A percentile compares a stretch with the other conserved stretches of the same genome.
phyloP scores from a whole-genome alignment of 1,284 basidiomycete genomes.

The Mycena sp. region DNA sequence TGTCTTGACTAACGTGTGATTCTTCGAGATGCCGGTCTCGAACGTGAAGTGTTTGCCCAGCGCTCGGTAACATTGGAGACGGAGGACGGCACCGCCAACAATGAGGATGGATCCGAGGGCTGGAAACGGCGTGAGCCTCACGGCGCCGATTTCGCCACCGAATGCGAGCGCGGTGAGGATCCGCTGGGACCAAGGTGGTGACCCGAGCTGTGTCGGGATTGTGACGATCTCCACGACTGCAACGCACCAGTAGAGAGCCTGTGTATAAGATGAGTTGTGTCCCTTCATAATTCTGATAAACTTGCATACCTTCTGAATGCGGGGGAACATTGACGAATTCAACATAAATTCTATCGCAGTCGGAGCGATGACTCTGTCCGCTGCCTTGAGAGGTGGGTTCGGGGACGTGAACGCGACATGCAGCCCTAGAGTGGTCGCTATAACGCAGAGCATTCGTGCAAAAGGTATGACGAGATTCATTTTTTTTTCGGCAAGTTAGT shows the following conservation, averaged over 20 bases:
- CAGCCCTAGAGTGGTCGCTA: slow-evolving; percentile 3
- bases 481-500: no score
- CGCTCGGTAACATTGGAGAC: slow-evolving; percentile 32
- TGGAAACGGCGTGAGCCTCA: slow-evolving; percentile 10
- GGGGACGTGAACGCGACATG: slow-evolving; percentile 19
- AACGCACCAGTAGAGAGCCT: slow-evolving; percentile 12
- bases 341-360: slow-evolving; percentile 18
- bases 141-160: neutral
- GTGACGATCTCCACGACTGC: slow-evolving; percentile 1
- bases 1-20: slow-evolving; percentile 36
- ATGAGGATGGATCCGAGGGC: slow-evolving; percentile 27
- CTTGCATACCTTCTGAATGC: neutral
- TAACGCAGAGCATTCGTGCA: slow-evolving; percentile 4
- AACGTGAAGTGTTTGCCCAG: slow-evolving; percentile 39
- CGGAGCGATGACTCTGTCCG: slow-evolving; percentile 4
- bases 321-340: slow-evolving; percentile 7
- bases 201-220: neutral
- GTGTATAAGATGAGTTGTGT: neutral
- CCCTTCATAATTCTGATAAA: neutral
- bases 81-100: slow-evolving; percentile 30
- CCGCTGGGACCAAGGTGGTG: neutral
- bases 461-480: slow-evolving; percentile 10
- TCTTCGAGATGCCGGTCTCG: slow-evolving; percentile 32
- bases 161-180: neutral
- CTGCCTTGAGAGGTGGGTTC: slow-evolving; percentile 8